Conservation (phyloP, 352 stramenopile genomes). For the Phytophthora sojae region DNA sequence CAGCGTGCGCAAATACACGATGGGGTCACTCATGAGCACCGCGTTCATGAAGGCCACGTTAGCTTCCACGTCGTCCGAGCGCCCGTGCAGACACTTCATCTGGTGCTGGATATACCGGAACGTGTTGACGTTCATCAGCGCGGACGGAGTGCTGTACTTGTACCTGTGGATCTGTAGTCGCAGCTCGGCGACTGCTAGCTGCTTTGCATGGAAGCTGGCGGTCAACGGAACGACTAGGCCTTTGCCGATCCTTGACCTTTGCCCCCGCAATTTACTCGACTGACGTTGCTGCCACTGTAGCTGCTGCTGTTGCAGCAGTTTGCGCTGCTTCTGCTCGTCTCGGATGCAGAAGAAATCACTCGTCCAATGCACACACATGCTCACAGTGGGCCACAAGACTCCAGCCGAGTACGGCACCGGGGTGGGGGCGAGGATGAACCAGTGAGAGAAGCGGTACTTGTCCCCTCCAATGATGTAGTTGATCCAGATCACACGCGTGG, state of each 20-base stretch:
- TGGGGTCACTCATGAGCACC: conserved; percentile 50
- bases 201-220: conserved; percentile 13
- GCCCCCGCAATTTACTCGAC: background rate
- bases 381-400: conserved; percentile 34
- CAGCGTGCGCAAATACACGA: conserved; percentile 39
- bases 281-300: background rate
- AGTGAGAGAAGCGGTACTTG: conserved; percentile 6
- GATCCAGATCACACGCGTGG: conserved; percentile 1
- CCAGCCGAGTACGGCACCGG: conserved; percentile 45
- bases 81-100: conserved; percentile 35
- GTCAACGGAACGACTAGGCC: conserved; percentile 19
- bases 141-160: conserved; percentile 7
- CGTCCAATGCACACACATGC: conserved; percentile 44
- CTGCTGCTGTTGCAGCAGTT: conserved; percentile 2
- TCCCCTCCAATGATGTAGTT: conserved; percentile 1
- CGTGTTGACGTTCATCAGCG: conserved; percentile 12
- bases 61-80: conserved; percentile 28
- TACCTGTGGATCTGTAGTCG: conserved; percentile 10
- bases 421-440: conserved; percentile 27
- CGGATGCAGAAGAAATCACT: conserved; percentile 46
- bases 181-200: conserved; percentile 7
- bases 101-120: conserved; percentile 33
- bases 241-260: background rate
- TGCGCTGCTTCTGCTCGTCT: conserved; percentile 14
- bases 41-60: conserved; percentile 53